Conservation (phyloP, 202 grass and related monocot genomes). For the Alloteropsis angusta region DNA sequence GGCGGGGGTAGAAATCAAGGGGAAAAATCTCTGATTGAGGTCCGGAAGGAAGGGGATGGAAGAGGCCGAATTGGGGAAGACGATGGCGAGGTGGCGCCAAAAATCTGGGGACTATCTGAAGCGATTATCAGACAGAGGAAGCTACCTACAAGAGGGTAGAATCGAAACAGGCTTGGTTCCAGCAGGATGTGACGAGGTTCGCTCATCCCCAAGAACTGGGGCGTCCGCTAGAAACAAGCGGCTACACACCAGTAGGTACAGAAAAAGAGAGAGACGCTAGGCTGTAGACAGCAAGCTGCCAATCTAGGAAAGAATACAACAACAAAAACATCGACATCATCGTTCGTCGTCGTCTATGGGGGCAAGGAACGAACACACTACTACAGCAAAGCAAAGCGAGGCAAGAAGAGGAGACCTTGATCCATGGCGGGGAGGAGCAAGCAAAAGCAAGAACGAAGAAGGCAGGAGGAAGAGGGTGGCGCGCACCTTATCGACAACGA, state of each 20-base stretch:
- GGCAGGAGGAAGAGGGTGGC: background rate
- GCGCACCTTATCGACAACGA: constrained; percentile 75
- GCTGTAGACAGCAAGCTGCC: background rate
- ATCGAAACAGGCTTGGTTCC: constrained; percentile 14
- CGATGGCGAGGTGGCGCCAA: constrained; percentile 20
- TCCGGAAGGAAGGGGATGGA: background rate
- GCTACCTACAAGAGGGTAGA: constrained; percentile 23
- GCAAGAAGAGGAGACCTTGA: background rate
- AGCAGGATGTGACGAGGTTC: constrained; percentile 23
- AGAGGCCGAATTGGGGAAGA: constrained; percentile 27
- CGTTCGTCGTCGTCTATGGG: background rate
- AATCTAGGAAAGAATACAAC: constrained; percentile 10
- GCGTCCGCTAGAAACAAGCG: constrained; percentile 2
- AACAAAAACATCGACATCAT: background rate
- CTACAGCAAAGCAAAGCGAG: background rate
- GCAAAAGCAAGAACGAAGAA: constrained; percentile 23
- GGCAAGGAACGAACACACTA: background rate
- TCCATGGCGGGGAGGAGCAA: background rate
- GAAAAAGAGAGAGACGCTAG: background rate
- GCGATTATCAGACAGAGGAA: constrained; percentile 2
- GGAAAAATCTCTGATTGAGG: background rate
- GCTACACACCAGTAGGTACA: background rate
- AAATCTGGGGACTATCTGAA: constrained; percentile 18
- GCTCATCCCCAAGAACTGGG: background rate
- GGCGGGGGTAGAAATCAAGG: background rate